These are phyloP conservation scores for Penicillium flavigenum DNA, from an alignment of 495 filamentous ascomycete genomes.

Conservation along the genomic window DNA sequence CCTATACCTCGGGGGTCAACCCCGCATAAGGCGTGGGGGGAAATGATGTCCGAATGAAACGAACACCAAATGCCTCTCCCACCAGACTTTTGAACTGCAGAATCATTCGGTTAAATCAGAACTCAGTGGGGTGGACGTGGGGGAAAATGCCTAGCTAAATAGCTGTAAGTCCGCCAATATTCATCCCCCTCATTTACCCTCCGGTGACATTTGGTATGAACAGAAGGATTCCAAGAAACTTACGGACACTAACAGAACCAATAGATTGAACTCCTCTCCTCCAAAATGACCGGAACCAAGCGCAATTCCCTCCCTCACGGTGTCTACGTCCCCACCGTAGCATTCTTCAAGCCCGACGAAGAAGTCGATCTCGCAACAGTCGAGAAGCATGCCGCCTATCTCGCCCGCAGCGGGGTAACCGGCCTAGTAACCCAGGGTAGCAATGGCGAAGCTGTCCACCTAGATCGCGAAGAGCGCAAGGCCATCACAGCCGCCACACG, in stretches of 20 bases:
- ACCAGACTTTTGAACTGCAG: background rate
- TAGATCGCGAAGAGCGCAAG: conserved; percentile 68
- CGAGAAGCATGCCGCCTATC: conserved; percentile 73
- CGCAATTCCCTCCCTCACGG: conserved; percentile 45
- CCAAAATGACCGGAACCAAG: conserved; percentile 29
- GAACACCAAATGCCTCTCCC: background rate
- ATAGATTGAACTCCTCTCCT: background rate
- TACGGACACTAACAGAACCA: background rate
- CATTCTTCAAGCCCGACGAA: conserved; percentile 63
- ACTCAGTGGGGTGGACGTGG: conserved; percentile 7
- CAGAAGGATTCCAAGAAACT: background rate
- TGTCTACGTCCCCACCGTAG: conserved; percentile 68
- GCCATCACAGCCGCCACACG: conserved; percentile 72
- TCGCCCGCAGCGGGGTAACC: conserved; percentile 75
- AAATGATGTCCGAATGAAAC: background rate
- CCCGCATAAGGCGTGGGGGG: conserved; percentile 25
- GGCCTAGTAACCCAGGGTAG: conserved; percentile 85
- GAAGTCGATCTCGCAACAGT: conserved; percentile 67
- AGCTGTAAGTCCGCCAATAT: background rate
- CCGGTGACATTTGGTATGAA: conserved; percentile 4
- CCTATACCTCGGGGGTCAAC: conserved; percentile 7
- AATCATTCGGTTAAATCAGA: background rate
- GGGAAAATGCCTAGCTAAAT: conserved; percentile 4
- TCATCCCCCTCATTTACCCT: background rate
- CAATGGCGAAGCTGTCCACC: conserved; percentile 85